Conservation (phyloP, 345 rosid genomes). For the Syzygium grande region DNA sequence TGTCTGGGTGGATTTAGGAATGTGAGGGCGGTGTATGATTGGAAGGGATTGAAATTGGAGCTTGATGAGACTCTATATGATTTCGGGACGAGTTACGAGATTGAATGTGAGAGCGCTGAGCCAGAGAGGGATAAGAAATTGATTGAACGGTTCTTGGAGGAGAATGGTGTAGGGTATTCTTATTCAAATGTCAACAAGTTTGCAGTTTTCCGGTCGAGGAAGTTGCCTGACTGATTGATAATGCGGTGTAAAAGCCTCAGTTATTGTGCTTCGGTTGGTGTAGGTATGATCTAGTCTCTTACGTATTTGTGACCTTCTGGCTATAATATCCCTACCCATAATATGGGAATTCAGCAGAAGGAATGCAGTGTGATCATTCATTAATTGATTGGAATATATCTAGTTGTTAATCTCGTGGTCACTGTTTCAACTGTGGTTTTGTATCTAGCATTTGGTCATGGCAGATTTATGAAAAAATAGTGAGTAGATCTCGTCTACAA, state of each 20-base stretch:
- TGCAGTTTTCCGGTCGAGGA: conserved; percentile 46
- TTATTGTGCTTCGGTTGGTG: background rate
- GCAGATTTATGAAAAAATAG: background rate
- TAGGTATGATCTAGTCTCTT: background rate
- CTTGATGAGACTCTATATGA: conserved; percentile 48
- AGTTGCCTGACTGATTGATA: conserved; percentile 14
- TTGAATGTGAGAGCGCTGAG: conserved; percentile 60
- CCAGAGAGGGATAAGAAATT: conserved; percentile 39
- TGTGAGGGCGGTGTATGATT: conserved; percentile 46
- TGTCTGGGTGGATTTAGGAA: conserved; percentile 61
- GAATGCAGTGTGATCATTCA: background rate
- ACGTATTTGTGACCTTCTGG: background rate
- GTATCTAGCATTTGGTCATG: background rate
- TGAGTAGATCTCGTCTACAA: background rate
- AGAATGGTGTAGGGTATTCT: conserved; percentile 39
- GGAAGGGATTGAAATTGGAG: conserved; percentile 59
- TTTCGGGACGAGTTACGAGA: conserved; percentile 54
- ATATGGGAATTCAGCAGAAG: background rate
- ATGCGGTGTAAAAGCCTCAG: background rate
- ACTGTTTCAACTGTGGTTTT: background rate
- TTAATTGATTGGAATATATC: background rate
- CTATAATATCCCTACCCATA: background rate
- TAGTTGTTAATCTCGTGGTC: background rate
- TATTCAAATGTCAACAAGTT: conserved; percentile 53
- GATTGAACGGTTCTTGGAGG: conserved; percentile 35